These are phyloP conservation scores for Colletotrichum filicis DNA, from an alignment of 2,329 filamentous ascomycete genomes.

Conservation along the genomic window DNA sequence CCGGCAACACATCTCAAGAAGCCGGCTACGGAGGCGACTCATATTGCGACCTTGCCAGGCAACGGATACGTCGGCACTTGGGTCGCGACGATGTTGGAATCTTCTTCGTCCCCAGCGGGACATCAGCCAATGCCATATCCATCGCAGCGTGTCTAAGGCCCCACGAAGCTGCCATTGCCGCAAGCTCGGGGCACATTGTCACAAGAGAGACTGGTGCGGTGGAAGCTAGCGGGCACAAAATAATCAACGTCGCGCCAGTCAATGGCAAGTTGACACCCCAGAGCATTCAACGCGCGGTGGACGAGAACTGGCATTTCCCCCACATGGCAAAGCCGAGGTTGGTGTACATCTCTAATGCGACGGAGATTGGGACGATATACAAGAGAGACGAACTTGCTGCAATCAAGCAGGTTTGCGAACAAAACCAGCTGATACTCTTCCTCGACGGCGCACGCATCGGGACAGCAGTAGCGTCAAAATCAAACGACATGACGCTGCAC, in stretches of 20 bases:
- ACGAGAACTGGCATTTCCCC: conserved; percentile 61
- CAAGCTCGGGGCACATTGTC: conserved; percentile 60
- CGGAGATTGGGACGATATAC: conserved; percentile 61
- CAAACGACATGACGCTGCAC: conserved; percentile 54
- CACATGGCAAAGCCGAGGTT: conserved; percentile 62
- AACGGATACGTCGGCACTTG: conserved; percentile 45
- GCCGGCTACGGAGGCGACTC: conserved; percentile 58
- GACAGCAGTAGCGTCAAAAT: conserved; percentile 51
- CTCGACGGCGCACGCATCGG: conserved; percentile 59
- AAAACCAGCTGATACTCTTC: conserved; percentile 53
- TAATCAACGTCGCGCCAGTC: conserved; percentile 57
- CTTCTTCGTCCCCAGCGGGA: conserved; percentile 63
- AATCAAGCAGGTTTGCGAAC: conserved; percentile 55
- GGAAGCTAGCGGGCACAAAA: conserved; percentile 62
- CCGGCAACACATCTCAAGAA: conserved; percentile 57
- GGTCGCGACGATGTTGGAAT: conserved; percentile 54
- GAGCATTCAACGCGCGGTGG: conserved; percentile 53
- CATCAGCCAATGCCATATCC: conserved; percentile 62
- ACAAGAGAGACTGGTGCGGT: conserved; percentile 61
- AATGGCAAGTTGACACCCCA: conserved; percentile 59
- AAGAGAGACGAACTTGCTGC: conserved; percentile 52
- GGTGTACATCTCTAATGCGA: conserved; percentile 64
- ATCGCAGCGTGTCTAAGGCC: conserved; percentile 62
- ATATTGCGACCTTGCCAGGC: conserved; percentile 53
- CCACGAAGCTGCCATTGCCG: conserved; percentile 62